Base-by-base conservation (phyloP, 2,329 filamentous ascomycete genomes). In the Beauveria brongniartii region DNA sequence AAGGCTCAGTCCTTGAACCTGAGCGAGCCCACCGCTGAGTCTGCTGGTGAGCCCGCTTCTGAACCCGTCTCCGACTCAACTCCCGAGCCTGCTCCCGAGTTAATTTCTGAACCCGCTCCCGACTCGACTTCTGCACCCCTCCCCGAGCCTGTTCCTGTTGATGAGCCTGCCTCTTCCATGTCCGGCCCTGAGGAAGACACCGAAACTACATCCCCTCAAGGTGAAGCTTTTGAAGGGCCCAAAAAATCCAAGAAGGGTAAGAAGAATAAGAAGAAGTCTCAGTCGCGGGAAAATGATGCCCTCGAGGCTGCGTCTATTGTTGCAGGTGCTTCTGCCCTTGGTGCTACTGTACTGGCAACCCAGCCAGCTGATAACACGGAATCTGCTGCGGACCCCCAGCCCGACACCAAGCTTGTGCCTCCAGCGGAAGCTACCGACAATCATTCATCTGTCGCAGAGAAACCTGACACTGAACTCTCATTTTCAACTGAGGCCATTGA, bases 181-280 rank as follows among this genome's bases (percentile, higher is more conserved):
- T 20, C 37, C 46, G 52, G 52, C 43, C 26, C 14, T 28, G 30
- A 24, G 2, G 26, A 30, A 41, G 58, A 63, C 26, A 46, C 30
- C 3, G 34, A 59, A n/a, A 50, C 41, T 60, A 22, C 20, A 55
- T 40, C 51, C 34, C 50, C 59, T 40, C 30, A 40, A 26, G 52
- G 48, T n/a, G 43, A 62, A 12, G 44, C 24, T 12, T 43, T 60
- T 30, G 56, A 60, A 26, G 52, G 40, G 16, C 48, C 55, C 2
- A 61, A 61, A 37, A 63, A 62, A 37, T 60, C 67, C 10, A 68
- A 69, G 61, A 68, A 65, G 43, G 57, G 46, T 48, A 61, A 70
- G 61, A 69, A 70, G 62, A 61, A 60, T 24, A 65, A 64, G 62
- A 65, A 63, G 55, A 62, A 58, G 22, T 48, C 56, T 16, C 55